Evolutionary conservation across 768 basidiomycete genomes (phyloP), one percentile per base, ranked within the genome.

Genomic region (Agaricus blazei): DNA sequence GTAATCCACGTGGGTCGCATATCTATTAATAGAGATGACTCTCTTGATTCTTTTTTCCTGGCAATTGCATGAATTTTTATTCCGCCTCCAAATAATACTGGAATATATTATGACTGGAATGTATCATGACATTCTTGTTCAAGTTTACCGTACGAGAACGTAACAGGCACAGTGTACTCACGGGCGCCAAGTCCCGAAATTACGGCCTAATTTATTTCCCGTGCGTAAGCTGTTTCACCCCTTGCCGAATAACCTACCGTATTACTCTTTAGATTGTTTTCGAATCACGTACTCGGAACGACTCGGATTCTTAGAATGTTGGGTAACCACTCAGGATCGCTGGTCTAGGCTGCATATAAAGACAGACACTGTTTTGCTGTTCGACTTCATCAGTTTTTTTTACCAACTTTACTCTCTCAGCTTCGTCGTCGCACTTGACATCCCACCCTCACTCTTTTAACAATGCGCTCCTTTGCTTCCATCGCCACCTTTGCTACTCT

Each of bases 401-500:
- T 8, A n/a, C 46, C 36, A 34, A 36, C 14, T 51, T 28, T 24
- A 2, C 38, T 36, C 46, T 14, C 14, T 26, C 36, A 47, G 31
- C 34, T 54, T 26, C 36, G 23, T 52, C 59, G 43, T 56, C 61
- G 24, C 58, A 43, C n/a, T 62, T 46, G 61, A 60, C 51, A 34
- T 4, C 55, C 58, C 9, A 51, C 58, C 24, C 37, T 38, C 54
- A 37, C n/a, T 48, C 41, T 47, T 51, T 57, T 46, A 23, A 40
- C 29, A 46, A 57, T 51, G 55, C 50, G 43, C 34, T 52, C 51
- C 51, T 48, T 57, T 34, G 51, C 40, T 28, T 26, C 41, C 42
- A 52, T 67, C 27, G 60, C 61, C 6, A 58, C 62, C 43, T 48
- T 65, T 48, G 45, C 57, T 12, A 56, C 59, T 9, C 52, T 62